Percentiles rank a stretch among this genome's conserved stretches.
Evolutionary conservation across 768 basidiomycete genomes (phyloP).

Genomic region (Suillus subaureus): DNA sequence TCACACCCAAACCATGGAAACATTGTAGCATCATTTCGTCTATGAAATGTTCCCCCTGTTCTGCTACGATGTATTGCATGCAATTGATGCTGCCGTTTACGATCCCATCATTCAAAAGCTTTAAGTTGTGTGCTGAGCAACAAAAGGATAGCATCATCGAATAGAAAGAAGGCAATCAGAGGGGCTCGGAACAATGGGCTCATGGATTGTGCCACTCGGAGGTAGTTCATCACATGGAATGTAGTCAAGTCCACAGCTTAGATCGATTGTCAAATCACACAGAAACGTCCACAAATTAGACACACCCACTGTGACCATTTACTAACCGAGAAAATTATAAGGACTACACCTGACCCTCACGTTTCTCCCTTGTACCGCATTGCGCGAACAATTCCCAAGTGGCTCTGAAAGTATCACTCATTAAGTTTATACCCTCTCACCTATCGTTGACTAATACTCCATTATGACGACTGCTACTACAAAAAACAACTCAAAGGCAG

Average conservation of each 20-base stretch:
- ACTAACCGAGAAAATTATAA: conserved; percentile 20
- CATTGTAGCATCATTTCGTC: not conserved
- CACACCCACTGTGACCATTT: not conserved
- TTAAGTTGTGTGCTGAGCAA: not conserved
- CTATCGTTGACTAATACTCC: conserved; percentile 9
- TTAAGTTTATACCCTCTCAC: not conserved
- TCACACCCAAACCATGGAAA: not conserved
- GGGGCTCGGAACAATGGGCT: not conserved
- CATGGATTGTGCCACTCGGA: conserved; percentile 24
- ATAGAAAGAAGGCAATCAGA: not conserved
- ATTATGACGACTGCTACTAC: conserved; percentile 23
- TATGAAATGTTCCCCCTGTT: not conserved
- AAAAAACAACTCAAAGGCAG: conserved; percentile 40
- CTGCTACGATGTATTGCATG: not conserved
- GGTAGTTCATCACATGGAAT: conserved; percentile 5
- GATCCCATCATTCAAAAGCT: not conserved
- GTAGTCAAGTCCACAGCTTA: not conserved
- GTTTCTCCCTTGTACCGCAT: conserved; percentile 8
- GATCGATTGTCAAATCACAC: not conserved
- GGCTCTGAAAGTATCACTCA: not conserved
- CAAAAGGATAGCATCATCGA: not conserved
- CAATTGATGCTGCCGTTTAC: not conserved
- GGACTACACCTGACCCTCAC: not conserved
- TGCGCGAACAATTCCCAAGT: not conserved
- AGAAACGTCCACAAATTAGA: not conserved